phyloP scores from a whole-genome alignment of 2,329 filamentous ascomycete species.

The Colletotrichum tofieldiae region DNA sequence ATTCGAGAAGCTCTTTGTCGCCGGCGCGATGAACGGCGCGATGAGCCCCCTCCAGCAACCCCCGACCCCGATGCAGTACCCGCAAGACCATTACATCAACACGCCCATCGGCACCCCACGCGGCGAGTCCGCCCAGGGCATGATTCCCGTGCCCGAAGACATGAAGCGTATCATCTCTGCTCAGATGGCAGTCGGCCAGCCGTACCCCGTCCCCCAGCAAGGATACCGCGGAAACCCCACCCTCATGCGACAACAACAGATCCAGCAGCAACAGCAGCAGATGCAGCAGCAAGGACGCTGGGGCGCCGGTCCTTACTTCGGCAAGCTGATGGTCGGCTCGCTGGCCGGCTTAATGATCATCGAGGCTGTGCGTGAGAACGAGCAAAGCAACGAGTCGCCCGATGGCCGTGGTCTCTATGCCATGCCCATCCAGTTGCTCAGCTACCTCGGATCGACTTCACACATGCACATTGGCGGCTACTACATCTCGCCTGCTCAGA shows the following conservation, averaged over 20 bases:
- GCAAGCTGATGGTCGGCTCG: slow-evolving; percentile 93
- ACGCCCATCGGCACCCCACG: slow-evolving; percentile 61
- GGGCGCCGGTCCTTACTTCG: slow-evolving; percentile 70
- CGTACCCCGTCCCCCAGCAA: slow-evolving; percentile 66
- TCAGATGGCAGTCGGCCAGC: slow-evolving; percentile 69
- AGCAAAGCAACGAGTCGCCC: slow-evolving; percentile 75
- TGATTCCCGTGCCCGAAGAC: slow-evolving; percentile 78
- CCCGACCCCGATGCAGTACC: slow-evolving; percentile 68
- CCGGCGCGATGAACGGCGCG: slow-evolving; percentile 77
- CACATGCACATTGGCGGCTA: slow-evolving; percentile 71
- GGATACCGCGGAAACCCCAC: slow-evolving; percentile 63
- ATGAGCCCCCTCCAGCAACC: slow-evolving; percentile 70
- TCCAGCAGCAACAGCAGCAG: slow-evolving; percentile 66
- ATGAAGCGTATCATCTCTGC: slow-evolving; percentile 75
- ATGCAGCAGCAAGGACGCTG: slow-evolving; percentile 68
- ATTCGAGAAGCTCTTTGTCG: slow-evolving; percentile 85
- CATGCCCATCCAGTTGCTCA: slow-evolving; percentile 73
- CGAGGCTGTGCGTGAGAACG: slow-evolving; percentile 81
- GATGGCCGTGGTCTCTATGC: slow-evolving; percentile 78
- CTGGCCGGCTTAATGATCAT: slow-evolving; percentile 93
- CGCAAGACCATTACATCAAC: slow-evolving; percentile 62
- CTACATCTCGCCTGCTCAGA: slow-evolving; percentile 59
- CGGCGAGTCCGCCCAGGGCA: slow-evolving; percentile 65
- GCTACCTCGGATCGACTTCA: slow-evolving; percentile 62
- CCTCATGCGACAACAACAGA: slow-evolving; percentile 69